Evolutionary conservation across 176 grass and related monocot species (phyloP).

Genomic region (Stipa capillata): DNA sequence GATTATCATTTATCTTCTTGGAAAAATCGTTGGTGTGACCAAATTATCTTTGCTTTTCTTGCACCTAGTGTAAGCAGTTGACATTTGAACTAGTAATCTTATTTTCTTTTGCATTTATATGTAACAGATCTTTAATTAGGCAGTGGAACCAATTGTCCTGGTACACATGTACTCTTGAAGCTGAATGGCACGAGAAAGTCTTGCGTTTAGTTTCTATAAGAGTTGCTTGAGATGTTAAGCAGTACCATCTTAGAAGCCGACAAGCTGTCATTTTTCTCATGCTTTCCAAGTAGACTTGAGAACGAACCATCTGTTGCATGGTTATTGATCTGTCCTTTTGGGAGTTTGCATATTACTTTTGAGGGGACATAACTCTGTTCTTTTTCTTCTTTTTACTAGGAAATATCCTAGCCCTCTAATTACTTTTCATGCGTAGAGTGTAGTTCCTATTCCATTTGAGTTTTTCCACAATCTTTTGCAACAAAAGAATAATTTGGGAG

Average conservation of each 20-base stretch:
- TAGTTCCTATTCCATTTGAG: not conserved
- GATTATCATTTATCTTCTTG: conserved; percentile 3
- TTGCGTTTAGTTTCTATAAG: conserved; percentile 20
- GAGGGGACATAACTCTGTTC: not conserved
- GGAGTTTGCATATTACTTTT: not conserved
- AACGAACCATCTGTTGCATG: not conserved
- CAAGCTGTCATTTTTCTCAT: conserved; percentile 12
- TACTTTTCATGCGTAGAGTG: not conserved
- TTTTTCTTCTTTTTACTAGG: not conserved
- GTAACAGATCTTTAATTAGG: not conserved
- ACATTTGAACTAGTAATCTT: conserved; percentile 37
- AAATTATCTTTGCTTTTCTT: conserved; percentile 25
- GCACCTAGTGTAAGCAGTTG: too few relatives aligned
- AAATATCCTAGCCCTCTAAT: not conserved
- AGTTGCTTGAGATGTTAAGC: conserved; percentile 16
- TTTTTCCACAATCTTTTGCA: not conserved
- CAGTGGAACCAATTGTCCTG: not conserved
- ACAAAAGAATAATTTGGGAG: not conserved
- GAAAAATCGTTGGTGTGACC: not conserved
- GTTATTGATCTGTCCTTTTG: not conserved
- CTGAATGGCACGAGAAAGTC: not conserved
- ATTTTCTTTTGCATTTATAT: not conserved
- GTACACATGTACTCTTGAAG: conserved; percentile 1
- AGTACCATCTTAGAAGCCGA: conserved; percentile 1
- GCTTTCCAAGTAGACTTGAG: conserved; percentile 14